Conservation (phyloP, 2,329 filamentous ascomycete species). For the Lasiodiplodia gonubiensis region DNA sequence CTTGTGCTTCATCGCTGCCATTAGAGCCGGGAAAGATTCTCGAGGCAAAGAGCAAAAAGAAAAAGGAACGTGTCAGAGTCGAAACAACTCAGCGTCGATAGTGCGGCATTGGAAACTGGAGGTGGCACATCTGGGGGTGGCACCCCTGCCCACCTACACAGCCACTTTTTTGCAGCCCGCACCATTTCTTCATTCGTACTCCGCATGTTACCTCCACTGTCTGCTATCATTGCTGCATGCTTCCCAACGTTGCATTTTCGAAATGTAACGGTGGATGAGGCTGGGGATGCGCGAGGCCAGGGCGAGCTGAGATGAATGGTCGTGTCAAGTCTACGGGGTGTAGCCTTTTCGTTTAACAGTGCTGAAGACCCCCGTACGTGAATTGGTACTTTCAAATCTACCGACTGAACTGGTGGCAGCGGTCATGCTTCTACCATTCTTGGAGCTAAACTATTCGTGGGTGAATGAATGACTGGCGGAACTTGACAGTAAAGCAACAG, state of each 20-base stretch:
- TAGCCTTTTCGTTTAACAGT: neutral
- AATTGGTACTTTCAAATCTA: neutral
- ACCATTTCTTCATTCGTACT: neutral
- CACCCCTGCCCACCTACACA: neutral
- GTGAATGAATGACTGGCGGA: neutral
- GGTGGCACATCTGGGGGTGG: neutral
- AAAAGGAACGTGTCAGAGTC: neutral
- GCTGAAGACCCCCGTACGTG: neutral
- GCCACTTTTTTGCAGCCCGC: neutral
- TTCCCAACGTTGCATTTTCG: neutral
- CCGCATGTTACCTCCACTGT: neutral
- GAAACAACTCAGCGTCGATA: neutral
- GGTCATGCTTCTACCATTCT: neutral
- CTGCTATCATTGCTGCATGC: neutral
- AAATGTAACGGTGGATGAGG: neutral
- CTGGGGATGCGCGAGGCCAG: neutral
- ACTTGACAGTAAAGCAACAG: no score
- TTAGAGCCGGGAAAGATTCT: neutral
- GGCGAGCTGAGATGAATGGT: neutral
- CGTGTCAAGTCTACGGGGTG: neutral
- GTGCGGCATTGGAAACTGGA: slow-evolving; percentile 9
- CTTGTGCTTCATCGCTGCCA: neutral
- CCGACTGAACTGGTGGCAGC: neutral
- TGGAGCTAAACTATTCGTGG: neutral
- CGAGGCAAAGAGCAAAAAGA: neutral